These are phyloP conservation scores for Penicillium maclennaniae DNA, from an alignment of 495 filamentous ascomycete genomes.

Conservation along the genomic window DNA sequence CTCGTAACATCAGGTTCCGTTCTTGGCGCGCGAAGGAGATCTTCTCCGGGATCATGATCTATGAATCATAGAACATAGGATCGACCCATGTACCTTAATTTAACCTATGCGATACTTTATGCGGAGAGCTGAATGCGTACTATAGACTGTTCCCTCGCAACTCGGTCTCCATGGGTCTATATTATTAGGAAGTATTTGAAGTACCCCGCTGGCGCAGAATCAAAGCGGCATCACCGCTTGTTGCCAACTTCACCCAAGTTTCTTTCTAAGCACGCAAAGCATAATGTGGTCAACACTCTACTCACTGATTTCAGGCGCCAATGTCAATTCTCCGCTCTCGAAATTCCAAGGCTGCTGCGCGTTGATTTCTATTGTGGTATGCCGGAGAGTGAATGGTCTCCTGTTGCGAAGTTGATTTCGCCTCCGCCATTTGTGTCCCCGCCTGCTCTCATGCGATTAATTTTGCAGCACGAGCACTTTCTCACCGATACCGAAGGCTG, in stretches of 20 bases:
- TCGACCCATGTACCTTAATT: neutral
- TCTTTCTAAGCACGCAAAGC: no score
- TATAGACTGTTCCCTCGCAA: no score
- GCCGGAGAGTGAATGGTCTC: constrained; percentile 18
- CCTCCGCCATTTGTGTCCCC: constrained; percentile 4
- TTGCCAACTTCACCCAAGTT: no score
- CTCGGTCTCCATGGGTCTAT: no score
- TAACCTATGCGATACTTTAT: neutral
- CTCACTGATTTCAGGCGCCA: no score
- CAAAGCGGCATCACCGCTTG: no score
- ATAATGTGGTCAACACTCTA: no score
- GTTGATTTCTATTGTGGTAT: constrained; percentile 28
- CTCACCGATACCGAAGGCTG: neutral
- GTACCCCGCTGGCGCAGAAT: no score
- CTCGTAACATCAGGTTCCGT: no score
- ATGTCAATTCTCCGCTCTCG: no score
- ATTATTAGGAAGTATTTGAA: no score
- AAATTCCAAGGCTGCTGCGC: constrained; percentile 19
- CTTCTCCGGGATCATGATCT: neutral
- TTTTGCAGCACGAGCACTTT: neutral
- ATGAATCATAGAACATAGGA: neutral
- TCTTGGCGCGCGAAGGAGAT: no score
- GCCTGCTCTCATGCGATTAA: neutral
- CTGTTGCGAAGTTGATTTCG: constrained; percentile 5
- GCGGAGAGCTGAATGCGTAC: neutral